phyloP scores from a whole-genome alignment of 2,329 filamentous ascomycete genomes.

The Epichloe sp. region DNA sequence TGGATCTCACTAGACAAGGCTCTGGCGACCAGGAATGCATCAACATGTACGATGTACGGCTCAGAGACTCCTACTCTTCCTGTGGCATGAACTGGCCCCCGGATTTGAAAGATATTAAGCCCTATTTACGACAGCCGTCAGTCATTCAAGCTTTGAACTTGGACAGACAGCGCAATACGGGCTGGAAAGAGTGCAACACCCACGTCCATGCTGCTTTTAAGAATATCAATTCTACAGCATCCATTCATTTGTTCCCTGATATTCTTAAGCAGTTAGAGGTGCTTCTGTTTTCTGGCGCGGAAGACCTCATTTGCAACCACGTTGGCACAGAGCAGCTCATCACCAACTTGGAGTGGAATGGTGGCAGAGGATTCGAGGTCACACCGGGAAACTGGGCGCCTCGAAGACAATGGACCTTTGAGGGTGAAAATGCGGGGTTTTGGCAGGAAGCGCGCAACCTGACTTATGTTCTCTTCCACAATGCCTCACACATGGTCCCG shows the following conservation, averaged over 20 bases:
- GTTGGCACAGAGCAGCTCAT: conserved; percentile 87
- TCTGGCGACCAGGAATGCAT: conserved; percentile 49
- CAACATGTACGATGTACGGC: conserved; percentile 96
- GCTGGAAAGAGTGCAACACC: conserved; percentile 85
- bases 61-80: conserved; percentile 64
- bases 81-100: conserved; percentile 99
- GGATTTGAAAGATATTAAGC: conserved; percentile 63
- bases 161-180: conserved; percentile 65
- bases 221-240: conserved; percentile 56
- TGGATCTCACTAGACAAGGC: conserved; percentile 48
- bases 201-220: conserved; percentile 62
- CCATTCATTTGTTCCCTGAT: conserved; percentile 62
- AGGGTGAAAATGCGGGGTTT: conserved; percentile 74
- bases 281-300: conserved; percentile 81
- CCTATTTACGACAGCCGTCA: conserved; percentile 73
- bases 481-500: conserved; percentile 95
- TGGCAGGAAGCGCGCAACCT: conserved; percentile 93
- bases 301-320: conserved; percentile 96
- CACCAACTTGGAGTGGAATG: conserved; percentile 82
- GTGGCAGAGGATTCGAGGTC: conserved; percentile 79
- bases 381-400: conserved; percentile 81
- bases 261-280: conserved; percentile 66
- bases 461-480: conserved; percentile 91
- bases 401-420: conserved; percentile 88
- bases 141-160: conserved; percentile 74